Evolutionary conservation across 257 asterid species (phyloP).

Genomic region (Apocynum venetum): DNA sequence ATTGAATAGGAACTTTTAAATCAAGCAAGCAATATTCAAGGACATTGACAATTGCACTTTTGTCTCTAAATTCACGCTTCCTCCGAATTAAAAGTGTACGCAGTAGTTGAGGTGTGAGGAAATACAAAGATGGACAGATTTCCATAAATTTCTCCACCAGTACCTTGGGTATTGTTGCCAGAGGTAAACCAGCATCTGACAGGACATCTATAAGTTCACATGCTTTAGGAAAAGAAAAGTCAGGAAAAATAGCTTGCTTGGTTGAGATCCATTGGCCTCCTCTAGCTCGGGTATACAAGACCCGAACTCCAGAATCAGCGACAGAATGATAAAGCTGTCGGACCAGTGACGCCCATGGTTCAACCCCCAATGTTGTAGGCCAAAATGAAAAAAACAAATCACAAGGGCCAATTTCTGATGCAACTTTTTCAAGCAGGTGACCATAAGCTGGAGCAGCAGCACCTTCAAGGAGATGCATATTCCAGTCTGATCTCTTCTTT

Average conservation of each 20-base stretch:
- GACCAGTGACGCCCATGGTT: conserved; percentile 86
- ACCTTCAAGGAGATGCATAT: conserved; percentile 80
- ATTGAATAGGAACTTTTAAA: conserved; percentile 49
- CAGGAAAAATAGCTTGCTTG: conserved; percentile 89
- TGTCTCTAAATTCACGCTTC: conserved; percentile 69
- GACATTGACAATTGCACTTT: conserved; percentile 68
- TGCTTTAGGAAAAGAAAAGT: conserved; percentile 66
- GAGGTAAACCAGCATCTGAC: conserved; percentile 83
- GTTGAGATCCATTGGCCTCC: conserved; percentile 95
- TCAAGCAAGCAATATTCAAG: conserved; percentile 93
- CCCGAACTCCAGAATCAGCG: conserved; percentile 65
- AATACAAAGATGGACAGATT: conserved; percentile 66
- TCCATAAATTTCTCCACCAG: conserved; percentile 69
- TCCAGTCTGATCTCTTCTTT: conserved; percentile 94
- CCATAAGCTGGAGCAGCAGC: conserved; percentile 94
- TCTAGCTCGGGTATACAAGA: conserved; percentile 73
- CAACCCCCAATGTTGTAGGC: conserved; percentile 70
- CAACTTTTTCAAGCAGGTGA: conserved; percentile 76
- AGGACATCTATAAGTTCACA: conserved; percentile 69
- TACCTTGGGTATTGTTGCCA: conserved; percentile 61
- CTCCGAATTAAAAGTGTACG: conserved; percentile 68
- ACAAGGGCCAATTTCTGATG: conserved; percentile 74
- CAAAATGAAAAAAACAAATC: conserved; percentile 75
- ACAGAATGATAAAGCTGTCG: conserved; percentile 64
- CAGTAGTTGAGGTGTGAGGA: conserved; percentile 83